Base-by-base conservation (phyloP, 768 basidiomycete genomes). In the Goffeauzyma gilvescens region DNA sequence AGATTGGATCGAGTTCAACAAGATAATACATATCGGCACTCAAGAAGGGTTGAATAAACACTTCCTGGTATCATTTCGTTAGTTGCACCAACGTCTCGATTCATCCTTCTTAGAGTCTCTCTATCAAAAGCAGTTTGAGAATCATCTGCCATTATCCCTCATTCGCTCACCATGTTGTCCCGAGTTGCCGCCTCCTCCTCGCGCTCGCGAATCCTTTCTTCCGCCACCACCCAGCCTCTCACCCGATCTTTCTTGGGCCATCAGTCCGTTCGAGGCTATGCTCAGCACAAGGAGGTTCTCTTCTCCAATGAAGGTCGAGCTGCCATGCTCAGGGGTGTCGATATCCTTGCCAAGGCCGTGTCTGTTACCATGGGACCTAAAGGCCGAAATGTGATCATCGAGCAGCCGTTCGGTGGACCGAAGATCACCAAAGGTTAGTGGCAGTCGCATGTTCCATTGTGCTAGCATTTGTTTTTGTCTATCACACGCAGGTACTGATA, bases 371-470 rank as follows among this genome's bases (percentile, higher is more conserved):
- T 96, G 20, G 90, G 90, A 45, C 90, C 90, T 24, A 96, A 98
- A 69, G 87, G 85, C 54, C 76, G 89, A 59, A 98, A 93, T 65
- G 90, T 96, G 61, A 96, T 96, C 69, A 93, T 96, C 57, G 90
- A 95, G 68, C 81, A 55, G 62, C 55, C 65, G 12, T 68, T 67
- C 50, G 68, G 68, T 45, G 68, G 65, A 33, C 68, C 68, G 38
- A 87, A 93, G 69, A 93, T 95, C 63, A 95, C 89, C 57, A 95
- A 93, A 67, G 85, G 83, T 82, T 45, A 38, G 72, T 65, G 18
- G 24, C 8, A 14, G 18, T 14, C 17, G 26, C 35, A 28, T 20
- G 12, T 25, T 44, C 30, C 10, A n/a, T 24, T 26, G 23, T n/a
- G n/a, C n/a, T n/a, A n/a, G n/a, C n/a, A 28, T 39, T 25, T 41